Conservation (phyloP, 2,329 filamentous ascomycete species). For the Fusarium annulatum region DNA sequence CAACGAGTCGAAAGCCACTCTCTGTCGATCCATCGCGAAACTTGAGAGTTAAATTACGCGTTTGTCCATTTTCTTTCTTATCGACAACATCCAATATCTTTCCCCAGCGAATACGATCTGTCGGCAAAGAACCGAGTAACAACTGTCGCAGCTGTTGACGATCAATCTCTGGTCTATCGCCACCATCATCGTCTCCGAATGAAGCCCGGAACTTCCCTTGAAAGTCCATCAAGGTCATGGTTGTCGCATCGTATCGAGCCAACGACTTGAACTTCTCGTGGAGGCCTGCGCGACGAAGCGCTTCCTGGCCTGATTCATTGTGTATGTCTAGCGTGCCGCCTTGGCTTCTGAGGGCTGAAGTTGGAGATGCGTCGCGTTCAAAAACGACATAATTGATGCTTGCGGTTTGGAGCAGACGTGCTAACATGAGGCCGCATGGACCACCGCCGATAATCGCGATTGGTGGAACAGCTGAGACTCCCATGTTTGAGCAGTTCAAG, state of each 20-base stretch:
- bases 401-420: not conserved
- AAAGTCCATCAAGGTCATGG: constrained; percentile 2
- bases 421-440: not conserved
- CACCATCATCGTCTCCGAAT: not conserved
- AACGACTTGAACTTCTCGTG: not conserved
- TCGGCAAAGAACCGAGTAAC: not conserved
- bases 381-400: not conserved
- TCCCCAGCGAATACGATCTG: not conserved
- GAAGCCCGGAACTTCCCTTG: not conserved
- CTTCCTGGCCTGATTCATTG: not conserved
- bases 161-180: constrained; percentile 1
- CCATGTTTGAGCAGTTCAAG: not conserved
- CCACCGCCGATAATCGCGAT: constrained; percentile 7
- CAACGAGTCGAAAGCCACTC: constrained; percentile 1
- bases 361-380: not conserved
- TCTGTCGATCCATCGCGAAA: constrained; percentile 1
- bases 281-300: not conserved
- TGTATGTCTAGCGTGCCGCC: constrained; percentile 4
- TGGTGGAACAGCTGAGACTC: not conserved
- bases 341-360: not conserved
- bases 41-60: not conserved
- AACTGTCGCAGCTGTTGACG: not conserved
- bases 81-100: not conserved
- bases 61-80: accelerated
- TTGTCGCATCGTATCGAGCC: not conserved